Base-by-base conservation (phyloP, 2,329 filamentous ascomycete genomes). In the Thelonectria olida region DNA sequence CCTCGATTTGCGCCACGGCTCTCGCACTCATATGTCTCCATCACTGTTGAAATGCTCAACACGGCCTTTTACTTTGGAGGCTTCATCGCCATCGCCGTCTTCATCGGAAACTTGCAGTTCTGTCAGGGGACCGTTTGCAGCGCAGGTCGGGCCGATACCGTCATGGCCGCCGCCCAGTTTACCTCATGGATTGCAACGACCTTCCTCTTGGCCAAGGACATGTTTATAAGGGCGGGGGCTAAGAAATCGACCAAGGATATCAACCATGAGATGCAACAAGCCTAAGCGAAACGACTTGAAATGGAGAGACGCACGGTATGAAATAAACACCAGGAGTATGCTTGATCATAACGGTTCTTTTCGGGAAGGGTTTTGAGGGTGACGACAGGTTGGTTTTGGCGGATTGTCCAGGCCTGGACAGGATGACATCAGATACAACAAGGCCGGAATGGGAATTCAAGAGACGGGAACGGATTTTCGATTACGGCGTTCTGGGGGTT, bases 81-180 rank as follows among this genome's bases (percentile, higher is more conserved):
- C 57, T 88, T 88, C 76, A 80, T 87, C 67, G 84, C 84, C 9
- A 80, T 88, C 19, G 79, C 84, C 42, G 80, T 84, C 63, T 88
- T 87, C 75, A 81, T 89, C 65, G 78, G 80, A 71, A 77, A 78
- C 53, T 77, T 89, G 50, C 75, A 83, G 56, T 86, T 86, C 76
- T 89, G 87, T 75, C 78, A 80, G 25, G 87, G 86, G 41, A 78
- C 77, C 36, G 84, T 88, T 23, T 90, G 87, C 76, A 78, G 78
- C 22, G 80, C 83, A 12, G 85, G 84, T 39, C 82, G 83, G 19
- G 84, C 84, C 42, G 80, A 83, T 61, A 80, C 83, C n/a, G 83
- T 82, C 41, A 80, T 88, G 50, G 81, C 84, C 17, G 82, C 85
- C 12, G 78, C 84, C 55, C 79, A 81, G 61, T 89, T 86, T 71